Percentiles rank a stretch among this genome's conserved stretches.
Conservation (phyloP, 495 filamentous ascomycete species). For the Evansstolkia leycettana region DNA sequence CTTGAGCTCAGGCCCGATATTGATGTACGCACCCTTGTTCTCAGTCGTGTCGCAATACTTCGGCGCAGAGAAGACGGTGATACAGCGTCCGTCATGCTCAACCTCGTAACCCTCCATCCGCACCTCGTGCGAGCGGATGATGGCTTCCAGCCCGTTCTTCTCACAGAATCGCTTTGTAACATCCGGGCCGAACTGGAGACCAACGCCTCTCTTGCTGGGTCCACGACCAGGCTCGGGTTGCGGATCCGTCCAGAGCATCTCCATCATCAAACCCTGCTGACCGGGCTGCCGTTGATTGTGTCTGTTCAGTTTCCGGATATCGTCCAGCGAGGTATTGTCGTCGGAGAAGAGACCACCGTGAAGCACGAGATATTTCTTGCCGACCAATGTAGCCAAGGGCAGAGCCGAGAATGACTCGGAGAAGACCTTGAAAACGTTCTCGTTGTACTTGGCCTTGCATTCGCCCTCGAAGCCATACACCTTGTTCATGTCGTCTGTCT, state of each 20-base stretch:
- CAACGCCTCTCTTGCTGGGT: constrained; percentile 93
- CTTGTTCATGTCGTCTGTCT: constrained; percentile 99
- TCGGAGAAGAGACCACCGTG: constrained; percentile 97
- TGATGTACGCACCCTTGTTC: constrained; percentile 98
- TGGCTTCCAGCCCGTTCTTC: constrained; percentile 81
- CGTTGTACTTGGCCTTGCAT: constrained; percentile 95
- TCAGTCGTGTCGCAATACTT: constrained; percentile 96
- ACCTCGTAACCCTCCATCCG: constrained; percentile 97
- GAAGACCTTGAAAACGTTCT: constrained; percentile 92
- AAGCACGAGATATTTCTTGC: constrained; percentile 81
- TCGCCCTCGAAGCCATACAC: constrained; percentile 98
- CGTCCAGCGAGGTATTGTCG: constrained; percentile 83
- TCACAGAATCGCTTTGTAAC: constrained; percentile 97
- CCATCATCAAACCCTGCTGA: constrained; percentile 96
- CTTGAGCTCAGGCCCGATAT: constrained; percentile 85
- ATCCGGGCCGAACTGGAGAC: constrained; percentile 92
- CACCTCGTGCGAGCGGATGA: constrained; percentile 96
- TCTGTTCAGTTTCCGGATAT: constrained; percentile 83
- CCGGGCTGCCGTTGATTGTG: constrained; percentile 94
- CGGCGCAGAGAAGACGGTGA: constrained; percentile 98
- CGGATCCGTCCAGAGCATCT: constrained; percentile 99
- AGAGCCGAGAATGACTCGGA: constrained; percentile 96
- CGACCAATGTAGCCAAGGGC: constrained; percentile 84
- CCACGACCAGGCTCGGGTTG: constrained; percentile 75
- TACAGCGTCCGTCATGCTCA: constrained; percentile 91